Evolutionary conservation across 208 protist genomes (phyloP).

Genomic region (Trypanosomatidae sp.): DNA sequence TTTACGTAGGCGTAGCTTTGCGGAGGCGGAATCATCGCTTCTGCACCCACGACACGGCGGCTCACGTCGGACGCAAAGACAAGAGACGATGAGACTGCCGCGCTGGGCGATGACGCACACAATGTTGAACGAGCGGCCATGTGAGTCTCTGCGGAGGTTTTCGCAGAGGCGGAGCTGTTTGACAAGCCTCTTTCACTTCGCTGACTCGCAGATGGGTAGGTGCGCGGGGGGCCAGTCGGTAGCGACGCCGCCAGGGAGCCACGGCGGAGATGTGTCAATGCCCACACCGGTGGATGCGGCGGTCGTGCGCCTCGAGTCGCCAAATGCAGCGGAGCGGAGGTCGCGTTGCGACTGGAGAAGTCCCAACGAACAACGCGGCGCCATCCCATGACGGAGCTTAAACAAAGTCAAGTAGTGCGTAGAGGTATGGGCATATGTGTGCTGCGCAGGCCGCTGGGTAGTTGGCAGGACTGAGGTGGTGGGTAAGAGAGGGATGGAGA

Average conservation of each 20-base stretch:
- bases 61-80: background rate
- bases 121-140: background rate
- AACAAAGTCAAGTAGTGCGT: background rate
- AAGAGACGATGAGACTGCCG: background rate
- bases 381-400: slow-evolving; percentile 14
- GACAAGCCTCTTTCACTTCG: background rate
- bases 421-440: background rate
- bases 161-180: background rate
- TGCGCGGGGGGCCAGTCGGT: background rate
- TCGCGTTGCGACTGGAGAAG: background rate
- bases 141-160: background rate
- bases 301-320: slow-evolving; percentile 1
- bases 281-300: slow-evolving; percentile 19
- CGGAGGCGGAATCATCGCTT: background rate
- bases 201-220: background rate
- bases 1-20: slow-evolving; percentile 23
- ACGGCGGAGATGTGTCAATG: background rate
- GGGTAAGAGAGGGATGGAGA: background rate
- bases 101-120: background rate
- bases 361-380: slow-evolving; percentile 1
- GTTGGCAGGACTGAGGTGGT: background rate
- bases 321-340: background rate
- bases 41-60: background rate
- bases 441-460: background rate
- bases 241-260: background rate